Evolutionary conservation across 768 basidiomycete species (phyloP).

Genomic region (Lactarius trivialis): DNA sequence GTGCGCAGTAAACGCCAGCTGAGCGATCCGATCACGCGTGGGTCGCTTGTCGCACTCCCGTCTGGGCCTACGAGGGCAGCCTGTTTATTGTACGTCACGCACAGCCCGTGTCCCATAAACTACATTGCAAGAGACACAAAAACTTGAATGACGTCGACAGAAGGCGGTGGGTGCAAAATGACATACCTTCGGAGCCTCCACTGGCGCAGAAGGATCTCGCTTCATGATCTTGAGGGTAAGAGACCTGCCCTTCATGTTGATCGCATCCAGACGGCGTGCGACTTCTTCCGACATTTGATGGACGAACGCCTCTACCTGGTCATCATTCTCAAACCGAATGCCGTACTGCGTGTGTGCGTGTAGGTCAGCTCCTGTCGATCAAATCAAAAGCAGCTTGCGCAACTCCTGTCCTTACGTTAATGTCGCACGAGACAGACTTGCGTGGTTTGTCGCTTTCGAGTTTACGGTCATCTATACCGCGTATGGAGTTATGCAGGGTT

Average conservation of each 20-base stretch:
- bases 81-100: conserved; percentile 77
- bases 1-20: conserved; percentile 70
- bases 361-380: conserved; percentile 9
- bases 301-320: conserved; percentile 76
- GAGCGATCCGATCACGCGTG: conserved; percentile 61
- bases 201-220: conserved; percentile 76
- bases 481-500: conserved; percentile 74
- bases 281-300: conserved; percentile 75
- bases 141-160: conserved; percentile 5
- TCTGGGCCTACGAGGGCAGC: conserved; percentile 48
- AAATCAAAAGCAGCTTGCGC: conserved; percentile 1
- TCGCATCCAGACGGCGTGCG: conserved; percentile 56
- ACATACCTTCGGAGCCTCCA: conserved; percentile 83
- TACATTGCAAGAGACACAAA: conserved; percentile 28
- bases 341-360: conserved; percentile 62
- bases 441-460: conserved; percentile 80
- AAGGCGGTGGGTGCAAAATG: neutral
- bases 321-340: conserved; percentile 81
- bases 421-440: conserved; percentile 90
- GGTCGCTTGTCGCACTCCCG: conserved; percentile 68
- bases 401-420: conserved; percentile 61
- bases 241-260: conserved; percentile 63
- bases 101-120: conserved; percentile 90
- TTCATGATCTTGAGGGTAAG: conserved; percentile 87
- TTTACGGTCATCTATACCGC: conserved; percentile 76